Conservation (phyloP, 140 eudicot species). For the Flaveria floridana region DNA sequence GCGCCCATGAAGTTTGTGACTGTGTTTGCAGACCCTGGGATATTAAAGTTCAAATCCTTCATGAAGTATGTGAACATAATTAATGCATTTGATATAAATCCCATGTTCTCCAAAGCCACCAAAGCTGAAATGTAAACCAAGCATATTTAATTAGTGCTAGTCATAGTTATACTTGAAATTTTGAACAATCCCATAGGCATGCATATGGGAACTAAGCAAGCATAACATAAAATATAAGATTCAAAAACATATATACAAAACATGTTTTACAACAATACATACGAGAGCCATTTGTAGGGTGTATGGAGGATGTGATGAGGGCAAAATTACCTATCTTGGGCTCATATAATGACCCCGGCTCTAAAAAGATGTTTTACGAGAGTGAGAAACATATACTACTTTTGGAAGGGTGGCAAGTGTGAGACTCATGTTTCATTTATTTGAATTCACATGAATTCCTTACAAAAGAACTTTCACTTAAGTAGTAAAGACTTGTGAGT, state of each 20-base stretch:
- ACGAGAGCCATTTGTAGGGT: too few species aligned
- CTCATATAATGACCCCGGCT: too few species aligned
- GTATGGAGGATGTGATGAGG: too few species aligned
- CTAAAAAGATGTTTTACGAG: too few species aligned
- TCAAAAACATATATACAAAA: too few species aligned
- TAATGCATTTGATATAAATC: constrained; percentile 56
- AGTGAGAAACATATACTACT: too few species aligned
- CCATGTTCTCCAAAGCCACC: constrained; percentile 66
- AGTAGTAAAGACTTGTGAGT: background rate
- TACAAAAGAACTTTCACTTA: constrained; percentile 7
- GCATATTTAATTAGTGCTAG: too few species aligned
- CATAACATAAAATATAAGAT: too few species aligned
- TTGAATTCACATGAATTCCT: background rate
- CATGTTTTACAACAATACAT: background rate
- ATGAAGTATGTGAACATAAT: constrained; percentile 68
- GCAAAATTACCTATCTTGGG: too few species aligned
- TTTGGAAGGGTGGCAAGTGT: background rate
- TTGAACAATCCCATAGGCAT: too few species aligned
- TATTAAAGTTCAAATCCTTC: constrained; percentile 44
- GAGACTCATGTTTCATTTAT: background rate
- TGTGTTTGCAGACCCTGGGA: constrained; percentile 68
- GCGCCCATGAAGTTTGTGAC: constrained; percentile 78
- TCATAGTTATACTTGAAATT: too few species aligned
- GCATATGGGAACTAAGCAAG: too few species aligned
- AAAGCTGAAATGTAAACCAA: constrained; percentile 43